Percentiles rank a stretch among this genome's conserved stretches.
Conservation (phyloP, 805 yeast genomes). For the Ogataea paradorogensis region DNA sequence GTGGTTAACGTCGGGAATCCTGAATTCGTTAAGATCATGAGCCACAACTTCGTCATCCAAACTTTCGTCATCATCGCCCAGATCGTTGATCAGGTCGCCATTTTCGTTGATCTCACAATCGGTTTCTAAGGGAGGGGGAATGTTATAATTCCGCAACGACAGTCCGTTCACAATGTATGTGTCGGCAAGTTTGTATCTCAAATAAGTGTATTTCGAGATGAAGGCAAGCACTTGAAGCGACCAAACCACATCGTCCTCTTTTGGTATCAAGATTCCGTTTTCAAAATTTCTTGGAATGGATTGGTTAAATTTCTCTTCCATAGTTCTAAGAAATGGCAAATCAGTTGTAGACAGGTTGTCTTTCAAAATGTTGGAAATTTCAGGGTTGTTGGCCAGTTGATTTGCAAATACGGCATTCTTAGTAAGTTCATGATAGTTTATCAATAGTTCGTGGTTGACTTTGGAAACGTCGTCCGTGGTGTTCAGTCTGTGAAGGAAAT, state of each 20-base stretch:
- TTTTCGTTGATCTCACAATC: constrained; percentile 27
- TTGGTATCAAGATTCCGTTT: constrained; percentile 78
- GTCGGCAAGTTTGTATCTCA: constrained; percentile 70
- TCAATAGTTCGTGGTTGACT: constrained; percentile 22
- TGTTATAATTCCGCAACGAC: constrained; percentile 44
- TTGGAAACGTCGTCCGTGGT: constrained; percentile 22
- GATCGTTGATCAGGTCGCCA: constrained; percentile 27
- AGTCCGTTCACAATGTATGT: constrained; percentile 74
- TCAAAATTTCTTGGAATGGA: constrained; percentile 50
- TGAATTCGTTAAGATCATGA: constrained; percentile 37
- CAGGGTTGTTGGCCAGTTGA: constrained; percentile 27
- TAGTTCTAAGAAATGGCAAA: constrained; percentile 19
- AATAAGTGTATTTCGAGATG: constrained; percentile 82
- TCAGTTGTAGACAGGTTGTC: constrained; percentile 20
- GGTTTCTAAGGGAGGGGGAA: constrained; percentile 34
- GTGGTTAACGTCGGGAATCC: constrained; percentile 15
- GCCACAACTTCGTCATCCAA: constrained; percentile 40
- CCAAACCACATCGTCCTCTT: constrained; percentile 93
- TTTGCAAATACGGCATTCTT: constrained; percentile 24
- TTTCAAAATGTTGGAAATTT: constrained; percentile 29
- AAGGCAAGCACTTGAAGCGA: constrained; percentile 88
- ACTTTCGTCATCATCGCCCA: constrained; percentile 23
- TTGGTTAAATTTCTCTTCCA: constrained; percentile 25
- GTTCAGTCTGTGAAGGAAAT: constrained; percentile 29
- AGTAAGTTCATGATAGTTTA: constrained; percentile 25